These are phyloP conservation scores for Corynespora cassiicola DNA, from an alignment of 2,329 filamentous ascomycete genomes.

Conservation along the genomic window DNA sequence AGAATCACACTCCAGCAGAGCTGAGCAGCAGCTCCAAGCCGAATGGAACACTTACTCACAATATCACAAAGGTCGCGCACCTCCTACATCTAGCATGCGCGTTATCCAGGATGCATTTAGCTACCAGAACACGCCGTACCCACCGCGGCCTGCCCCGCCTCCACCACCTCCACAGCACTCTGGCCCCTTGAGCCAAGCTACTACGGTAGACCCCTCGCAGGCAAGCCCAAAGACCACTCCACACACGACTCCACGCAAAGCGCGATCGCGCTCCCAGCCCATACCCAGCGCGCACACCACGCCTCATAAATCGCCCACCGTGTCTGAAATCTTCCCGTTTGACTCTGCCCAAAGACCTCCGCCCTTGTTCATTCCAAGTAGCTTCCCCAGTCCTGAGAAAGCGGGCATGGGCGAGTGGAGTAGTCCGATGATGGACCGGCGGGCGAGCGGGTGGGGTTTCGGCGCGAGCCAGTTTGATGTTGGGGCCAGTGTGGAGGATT, in stretches of 20 bases:
- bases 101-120: conserved; percentile 31
- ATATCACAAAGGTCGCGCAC: conserved; percentile 22
- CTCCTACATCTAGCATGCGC: conserved; percentile 34
- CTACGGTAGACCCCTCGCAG: conserved; percentile 34
- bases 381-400: conserved; percentile 38
- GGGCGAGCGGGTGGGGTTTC: conserved; percentile 15
- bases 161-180: conserved; percentile 5
- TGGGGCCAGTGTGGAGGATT: conserved; percentile 32
- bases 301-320: conserved; percentile 24
- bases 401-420: conserved; percentile 26
- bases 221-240: conserved; percentile 24
- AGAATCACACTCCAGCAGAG: conserved; percentile 37
- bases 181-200: conserved; percentile 37
- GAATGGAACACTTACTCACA: conserved; percentile 42
- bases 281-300: conserved; percentile 26
- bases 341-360: conserved; percentile 34
- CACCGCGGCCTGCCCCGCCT: conserved; percentile 1
- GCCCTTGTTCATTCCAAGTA: conserved; percentile 40
- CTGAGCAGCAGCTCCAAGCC: conserved; percentile 38
- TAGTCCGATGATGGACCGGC: conserved; percentile 25
- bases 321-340: conserved; percentile 18
- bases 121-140: conserved; percentile 31
- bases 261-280: conserved; percentile 12
- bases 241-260: conserved; percentile 23
- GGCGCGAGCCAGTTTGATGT: conserved; percentile 23